phyloP scores from a whole-genome alignment of 2,329 filamentous ascomycete species.

The Paecilomyces fulvus region DNA sequence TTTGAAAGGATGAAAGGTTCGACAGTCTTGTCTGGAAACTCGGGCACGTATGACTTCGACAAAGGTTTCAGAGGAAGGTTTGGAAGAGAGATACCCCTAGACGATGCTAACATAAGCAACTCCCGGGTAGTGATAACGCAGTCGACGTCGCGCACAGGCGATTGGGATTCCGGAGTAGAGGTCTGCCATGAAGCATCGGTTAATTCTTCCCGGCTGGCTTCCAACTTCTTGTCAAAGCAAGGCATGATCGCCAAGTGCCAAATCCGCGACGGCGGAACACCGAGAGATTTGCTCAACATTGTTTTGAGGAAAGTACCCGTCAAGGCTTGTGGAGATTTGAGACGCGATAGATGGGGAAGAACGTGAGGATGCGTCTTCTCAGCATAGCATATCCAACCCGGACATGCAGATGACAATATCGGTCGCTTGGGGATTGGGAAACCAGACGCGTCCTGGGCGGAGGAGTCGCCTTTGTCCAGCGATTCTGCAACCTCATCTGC shows the following conservation, averaged over 20 bases:
- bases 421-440: constrained; percentile 30
- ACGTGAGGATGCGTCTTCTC: constrained; percentile 96
- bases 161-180: constrained; percentile 24
- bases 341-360: constrained; percentile 76
- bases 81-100: constrained; percentile 69
- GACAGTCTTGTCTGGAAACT: constrained; percentile 66
- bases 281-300: constrained; percentile 62
- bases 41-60: constrained; percentile 35
- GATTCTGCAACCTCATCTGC: constrained; percentile 59
- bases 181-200: constrained; percentile 66
- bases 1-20: constrained; percentile 66
- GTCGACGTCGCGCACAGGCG: constrained; percentile 74
- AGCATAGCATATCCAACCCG: constrained; percentile 97
- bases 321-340: constrained; percentile 91
- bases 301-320: constrained; percentile 88
- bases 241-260: constrained; percentile 98
- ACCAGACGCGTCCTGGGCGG: constrained; percentile 8
- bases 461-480: constrained; percentile 10
- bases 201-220: constrained; percentile 86
- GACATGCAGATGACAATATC: constrained; percentile 75
- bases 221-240: constrained; percentile 98
- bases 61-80: constrained; percentile 54
- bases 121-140: constrained; percentile 97
- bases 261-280: constrained; percentile 67
- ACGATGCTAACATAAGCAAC: constrained; percentile 78